These are phyloP conservation scores for Conringia planisiliqua DNA, from an alignment of 345 rosid species.

Conservation along the genomic window DNA sequence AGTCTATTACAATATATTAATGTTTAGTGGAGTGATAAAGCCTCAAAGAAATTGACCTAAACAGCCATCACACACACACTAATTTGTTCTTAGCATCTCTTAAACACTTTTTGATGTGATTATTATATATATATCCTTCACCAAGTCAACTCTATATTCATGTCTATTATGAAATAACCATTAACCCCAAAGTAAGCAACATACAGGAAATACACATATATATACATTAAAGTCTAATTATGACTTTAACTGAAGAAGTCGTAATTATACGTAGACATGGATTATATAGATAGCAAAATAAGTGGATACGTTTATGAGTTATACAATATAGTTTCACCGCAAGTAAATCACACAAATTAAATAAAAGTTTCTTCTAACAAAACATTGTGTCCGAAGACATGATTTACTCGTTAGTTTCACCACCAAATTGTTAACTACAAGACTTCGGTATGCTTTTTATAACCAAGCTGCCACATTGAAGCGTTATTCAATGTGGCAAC, in stretches of 20 bases:
- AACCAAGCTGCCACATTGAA: background rate
- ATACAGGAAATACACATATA: background rate
- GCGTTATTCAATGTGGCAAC: background rate
- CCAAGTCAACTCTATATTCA: conserved; percentile 27
- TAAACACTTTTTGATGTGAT: conserved; percentile 15
- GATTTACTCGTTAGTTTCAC: background rate
- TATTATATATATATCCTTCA: conserved; percentile 12
- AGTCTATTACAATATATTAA: background rate
- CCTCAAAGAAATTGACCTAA: conserved; percentile 20
- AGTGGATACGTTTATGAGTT: background rate
- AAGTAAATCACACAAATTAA: background rate
- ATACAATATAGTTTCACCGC: background rate
- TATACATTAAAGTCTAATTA: background rate
- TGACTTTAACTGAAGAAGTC: background rate
- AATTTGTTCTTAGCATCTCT: conserved; percentile 12
- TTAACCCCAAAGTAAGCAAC: conserved; percentile 19
- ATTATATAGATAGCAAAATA: background rate
- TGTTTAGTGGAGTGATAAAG: conserved; percentile 32
- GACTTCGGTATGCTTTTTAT: background rate
- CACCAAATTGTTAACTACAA: background rate
- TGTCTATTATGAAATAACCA: conserved; percentile 17
- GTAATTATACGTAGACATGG: background rate
- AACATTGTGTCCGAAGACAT: background rate
- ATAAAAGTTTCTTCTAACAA: background rate
- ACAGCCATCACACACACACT: conserved; percentile 18